Conservation (phyloP, 352 stramenopile species). For the Blastocystis sp. region DNA sequence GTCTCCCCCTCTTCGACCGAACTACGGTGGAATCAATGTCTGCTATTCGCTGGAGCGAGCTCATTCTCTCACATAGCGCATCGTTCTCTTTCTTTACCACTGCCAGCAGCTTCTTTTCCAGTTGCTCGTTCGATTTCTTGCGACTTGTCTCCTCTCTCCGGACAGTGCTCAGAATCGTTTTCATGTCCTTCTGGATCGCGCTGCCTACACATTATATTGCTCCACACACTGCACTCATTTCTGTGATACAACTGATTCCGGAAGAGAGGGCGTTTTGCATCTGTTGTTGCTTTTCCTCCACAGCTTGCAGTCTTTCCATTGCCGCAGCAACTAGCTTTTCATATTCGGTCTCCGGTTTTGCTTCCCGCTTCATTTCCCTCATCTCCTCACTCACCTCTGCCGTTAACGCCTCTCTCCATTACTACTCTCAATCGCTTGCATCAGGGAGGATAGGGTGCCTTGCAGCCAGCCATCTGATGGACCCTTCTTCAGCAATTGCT, state of each 20-base stretch:
- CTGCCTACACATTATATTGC: not conserved
- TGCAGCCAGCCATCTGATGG: not conserved
- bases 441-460: not conserved
- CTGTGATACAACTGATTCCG: not conserved
- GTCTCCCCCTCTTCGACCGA: conserved; percentile 12
- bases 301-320: not conserved
- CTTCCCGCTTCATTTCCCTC: not conserved
- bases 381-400: not conserved
- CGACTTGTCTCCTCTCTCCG: conserved; percentile 5
- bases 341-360: not conserved
- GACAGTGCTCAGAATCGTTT: not conserved
- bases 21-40: not conserved
- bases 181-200: conserved; percentile 52
- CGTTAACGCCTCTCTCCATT: not conserved
- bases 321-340: not conserved
- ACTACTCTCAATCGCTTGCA: not conserved
- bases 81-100: not conserved
- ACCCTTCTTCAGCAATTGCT: not conserved
- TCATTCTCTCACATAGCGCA: not conserved
- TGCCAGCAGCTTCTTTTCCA: not conserved
- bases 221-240: not conserved
- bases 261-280: not conserved
- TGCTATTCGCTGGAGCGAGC: not conserved
- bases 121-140: not conserved
- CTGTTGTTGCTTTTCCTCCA: not conserved